These are phyloP conservation scores for Cupressus sempervirens DNA, from an alignment of 75 land plant species.

Conservation along the genomic window DNA sequence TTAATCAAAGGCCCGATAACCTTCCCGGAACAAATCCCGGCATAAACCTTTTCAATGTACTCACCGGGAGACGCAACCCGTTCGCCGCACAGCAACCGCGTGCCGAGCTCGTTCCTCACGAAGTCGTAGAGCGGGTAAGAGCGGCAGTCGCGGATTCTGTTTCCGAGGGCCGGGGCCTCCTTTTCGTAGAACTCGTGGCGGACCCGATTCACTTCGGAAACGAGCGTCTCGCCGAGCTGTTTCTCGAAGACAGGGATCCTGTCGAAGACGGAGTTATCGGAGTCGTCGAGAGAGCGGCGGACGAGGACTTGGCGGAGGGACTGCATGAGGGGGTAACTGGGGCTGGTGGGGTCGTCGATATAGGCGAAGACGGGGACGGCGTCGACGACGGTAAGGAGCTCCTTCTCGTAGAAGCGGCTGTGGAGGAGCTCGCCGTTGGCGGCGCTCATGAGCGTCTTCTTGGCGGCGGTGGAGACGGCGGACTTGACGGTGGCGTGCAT, in stretches of 20 bases:
- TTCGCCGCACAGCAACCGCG: slow-evolving; percentile 31
- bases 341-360: slow-evolving; percentile 28
- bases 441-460: slow-evolving; percentile 12
- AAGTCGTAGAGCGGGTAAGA: slow-evolving; percentile 45
- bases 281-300: slow-evolving; percentile 14
- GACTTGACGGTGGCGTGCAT: slow-evolving; percentile 22
- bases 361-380: slow-evolving; percentile 27
- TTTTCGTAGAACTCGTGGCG: slow-evolving; percentile 22
- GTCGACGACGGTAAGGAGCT: slow-evolving; percentile 28
- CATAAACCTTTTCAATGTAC: slow-evolving; percentile 30
- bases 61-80: slow-evolving; percentile 36
- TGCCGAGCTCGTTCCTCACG: slow-evolving; percentile 23
- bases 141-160: slow-evolving; percentile 43
- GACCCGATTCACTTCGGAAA: background rate
- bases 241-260: slow-evolving; percentile 32
- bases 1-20: background rate
- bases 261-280: slow-evolving; percentile 3
- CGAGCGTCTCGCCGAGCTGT: slow-evolving; percentile 16
- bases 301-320: slow-evolving; percentile 28
- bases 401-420: slow-evolving; percentile 28
- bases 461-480: slow-evolving; percentile 21
- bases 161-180: slow-evolving; percentile 6
- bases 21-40: slow-evolving; percentile 6
- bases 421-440: slow-evolving; percentile 9
- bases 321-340: slow-evolving; percentile 33